A percentile compares a stretch with the other conserved stretches of the same genome.
Evolutionary conservation across 768 basidiomycete species (phyloP).

Genomic region (Russula virescens): DNA sequence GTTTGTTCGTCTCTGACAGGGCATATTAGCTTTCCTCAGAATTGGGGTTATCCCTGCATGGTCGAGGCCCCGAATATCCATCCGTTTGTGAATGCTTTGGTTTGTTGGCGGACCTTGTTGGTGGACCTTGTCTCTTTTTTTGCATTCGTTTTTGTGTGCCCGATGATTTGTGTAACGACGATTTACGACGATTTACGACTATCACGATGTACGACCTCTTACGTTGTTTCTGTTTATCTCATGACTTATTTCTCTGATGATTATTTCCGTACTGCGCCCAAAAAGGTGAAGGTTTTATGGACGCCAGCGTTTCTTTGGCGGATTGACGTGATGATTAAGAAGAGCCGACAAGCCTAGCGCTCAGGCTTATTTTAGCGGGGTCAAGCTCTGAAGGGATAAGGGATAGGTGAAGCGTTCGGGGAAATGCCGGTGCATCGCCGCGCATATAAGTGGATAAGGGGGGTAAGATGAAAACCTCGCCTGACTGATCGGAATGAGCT

Average conservation of each 20-base stretch:
- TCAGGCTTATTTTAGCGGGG: slow-evolving; percentile 16
- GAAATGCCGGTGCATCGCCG: slow-evolving; percentile 21
- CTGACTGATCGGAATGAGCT: slow-evolving; percentile 23
- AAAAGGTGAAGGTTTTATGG: slow-evolving; percentile 15
- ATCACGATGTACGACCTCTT: slow-evolving; percentile 25
- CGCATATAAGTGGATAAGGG: slow-evolving; percentile 25
- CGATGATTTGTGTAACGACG: slow-evolving; percentile 28
- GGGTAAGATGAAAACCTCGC: slow-evolving; percentile 23
- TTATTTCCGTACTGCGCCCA: slow-evolving; percentile 10
- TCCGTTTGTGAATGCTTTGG: slow-evolving; percentile 22
- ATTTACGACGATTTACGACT: slow-evolving; percentile 30
- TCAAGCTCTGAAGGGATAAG: slow-evolving; percentile 19
- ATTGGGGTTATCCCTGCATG: neutral
- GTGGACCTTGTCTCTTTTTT: slow-evolving; percentile 26
- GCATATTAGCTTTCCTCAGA: slow-evolving; percentile 31
- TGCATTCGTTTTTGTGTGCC: slow-evolving; percentile 26
- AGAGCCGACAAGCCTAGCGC: slow-evolving; percentile 17
- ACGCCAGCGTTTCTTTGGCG: slow-evolving; percentile 4
- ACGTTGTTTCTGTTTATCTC: slow-evolving; percentile 18
- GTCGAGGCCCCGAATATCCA: neutral
- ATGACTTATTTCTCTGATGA: slow-evolving; percentile 19
- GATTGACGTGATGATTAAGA: slow-evolving; percentile 21
- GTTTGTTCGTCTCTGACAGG: slow-evolving; percentile 13
- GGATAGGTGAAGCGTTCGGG: slow-evolving; percentile 16
- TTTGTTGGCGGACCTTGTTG: slow-evolving; percentile 30